Conservation (phyloP, 2,329 filamentous ascomycete genomes). For the Fonsecaea pugnacius region DNA sequence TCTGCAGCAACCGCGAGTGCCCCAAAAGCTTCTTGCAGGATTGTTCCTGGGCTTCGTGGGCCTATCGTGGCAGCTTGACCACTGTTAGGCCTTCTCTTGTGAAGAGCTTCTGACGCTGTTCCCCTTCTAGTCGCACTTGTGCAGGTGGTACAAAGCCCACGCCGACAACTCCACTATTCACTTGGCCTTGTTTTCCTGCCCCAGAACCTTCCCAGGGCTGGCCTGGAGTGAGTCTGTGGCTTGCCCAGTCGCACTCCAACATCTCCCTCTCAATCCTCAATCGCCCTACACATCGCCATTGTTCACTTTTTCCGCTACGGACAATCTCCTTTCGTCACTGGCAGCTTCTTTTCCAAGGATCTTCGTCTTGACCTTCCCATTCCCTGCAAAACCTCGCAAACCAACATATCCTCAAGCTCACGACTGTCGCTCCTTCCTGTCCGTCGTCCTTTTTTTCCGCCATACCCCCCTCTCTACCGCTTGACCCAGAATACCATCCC, state of each 20-base stretch:
- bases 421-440: slow-evolving; percentile 38
- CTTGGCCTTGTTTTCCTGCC: slow-evolving; percentile 1
- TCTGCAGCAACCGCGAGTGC: not conserved
- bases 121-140: slow-evolving; percentile 15
- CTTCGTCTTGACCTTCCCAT: slow-evolving; percentile 19
- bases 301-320: slow-evolving; percentile 3
- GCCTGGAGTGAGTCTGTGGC: not conserved
- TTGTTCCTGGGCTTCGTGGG: slow-evolving; percentile 1
- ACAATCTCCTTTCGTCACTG: slow-evolving; percentile 26
- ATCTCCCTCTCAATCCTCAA: not conserved
- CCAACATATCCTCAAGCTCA: not conserved
- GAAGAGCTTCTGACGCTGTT: slow-evolving; percentile 5
- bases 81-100: not conserved
- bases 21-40: not conserved
- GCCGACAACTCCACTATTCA: not conserved
- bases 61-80: slow-evolving; percentile 4
- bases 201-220: not conserved
- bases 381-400: not conserved
- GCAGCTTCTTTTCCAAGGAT: slow-evolving; percentile 16
- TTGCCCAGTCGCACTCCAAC: not conserved
- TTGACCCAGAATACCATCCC: not conserved
- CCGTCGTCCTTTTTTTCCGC: slow-evolving; percentile 28
- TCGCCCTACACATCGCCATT: not conserved
- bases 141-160: slow-evolving; percentile 11
- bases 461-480: slow-evolving; percentile 1